Evolutionary conservation across 306 rosid genomes (phyloP).

Genomic region (Prosopis cineraria): DNA sequence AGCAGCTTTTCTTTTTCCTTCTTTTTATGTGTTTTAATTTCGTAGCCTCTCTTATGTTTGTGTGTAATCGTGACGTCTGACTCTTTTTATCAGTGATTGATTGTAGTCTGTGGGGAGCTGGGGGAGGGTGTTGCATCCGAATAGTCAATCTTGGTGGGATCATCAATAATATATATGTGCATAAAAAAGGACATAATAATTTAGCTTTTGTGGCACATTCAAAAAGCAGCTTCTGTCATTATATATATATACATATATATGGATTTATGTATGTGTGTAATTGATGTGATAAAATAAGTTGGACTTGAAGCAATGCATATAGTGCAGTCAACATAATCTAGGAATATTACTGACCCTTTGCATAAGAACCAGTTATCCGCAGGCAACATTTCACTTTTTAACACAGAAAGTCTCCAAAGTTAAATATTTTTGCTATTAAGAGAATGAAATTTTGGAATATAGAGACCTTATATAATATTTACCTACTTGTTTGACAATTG

Average conservation of each 20-base stretch:
- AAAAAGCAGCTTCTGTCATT: not conserved
- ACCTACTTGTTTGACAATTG: conserved; percentile 36
- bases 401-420: not conserved
- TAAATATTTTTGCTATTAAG: conserved; percentile 4
- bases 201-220: conserved; percentile 7
- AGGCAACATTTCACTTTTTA: not conserved
- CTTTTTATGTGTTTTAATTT: not conserved
- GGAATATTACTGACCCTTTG: not conserved
- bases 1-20: not conserved
- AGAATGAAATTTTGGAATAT: conserved; percentile 7
- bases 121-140: not conserved
- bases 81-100: too few relatives aligned
- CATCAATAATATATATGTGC: not conserved
- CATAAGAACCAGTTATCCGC: not conserved
- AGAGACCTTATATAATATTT: not conserved
- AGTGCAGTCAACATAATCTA: not conserved
- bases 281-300: not conserved
- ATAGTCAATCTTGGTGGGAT: conserved; percentile 28
- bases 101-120: not conserved
- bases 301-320: not conserved
- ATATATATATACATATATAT: too few relatives aligned
- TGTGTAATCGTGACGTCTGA: not conserved
- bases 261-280: too few relatives aligned
- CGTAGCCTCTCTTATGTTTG: not conserved
- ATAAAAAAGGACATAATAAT: conserved; percentile 5